phyloP scores from a whole-genome alignment of 768 basidiomycete species.

The Russula sp. region DNA sequence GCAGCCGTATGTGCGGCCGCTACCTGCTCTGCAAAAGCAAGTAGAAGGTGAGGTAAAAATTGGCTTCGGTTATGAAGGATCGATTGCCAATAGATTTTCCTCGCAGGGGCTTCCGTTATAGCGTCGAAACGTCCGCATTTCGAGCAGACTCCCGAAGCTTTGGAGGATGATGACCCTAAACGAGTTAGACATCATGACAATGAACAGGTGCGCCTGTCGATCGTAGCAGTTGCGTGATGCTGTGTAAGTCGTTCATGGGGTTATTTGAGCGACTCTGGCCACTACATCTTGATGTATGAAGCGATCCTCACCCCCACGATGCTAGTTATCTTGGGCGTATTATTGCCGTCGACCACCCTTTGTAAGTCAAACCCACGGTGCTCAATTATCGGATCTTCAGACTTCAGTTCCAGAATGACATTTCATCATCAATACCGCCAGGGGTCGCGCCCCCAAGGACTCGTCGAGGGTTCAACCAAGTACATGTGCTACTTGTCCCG shows the following conservation, averaged over 20 bases:
- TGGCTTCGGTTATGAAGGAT: neutral
- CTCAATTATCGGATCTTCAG: too few species aligned
- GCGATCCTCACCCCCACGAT: neutral
- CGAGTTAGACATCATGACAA: neutral
- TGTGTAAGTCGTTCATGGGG: neutral
- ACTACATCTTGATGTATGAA: neutral
- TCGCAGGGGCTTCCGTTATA: neutral
- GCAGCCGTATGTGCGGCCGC: constrained; percentile 62
- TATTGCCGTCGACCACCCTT: neutral
- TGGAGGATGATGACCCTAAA: constrained; percentile 2
- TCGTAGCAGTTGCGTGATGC: neutral
- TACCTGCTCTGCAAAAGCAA: neutral
- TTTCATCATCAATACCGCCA: too few species aligned
- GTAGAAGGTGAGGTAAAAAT: neutral
- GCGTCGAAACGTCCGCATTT: neutral
- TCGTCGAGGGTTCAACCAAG: too few species aligned
- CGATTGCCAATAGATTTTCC: neutral
- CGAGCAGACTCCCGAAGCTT: neutral
- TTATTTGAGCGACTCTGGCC: neutral
- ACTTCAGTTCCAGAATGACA: too few species aligned
- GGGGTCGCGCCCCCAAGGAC: too few species aligned
- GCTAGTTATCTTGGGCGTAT: neutral
- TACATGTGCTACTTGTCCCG: too few species aligned
- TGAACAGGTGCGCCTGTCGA: neutral
- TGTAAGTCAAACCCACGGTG: too few species aligned